Evolutionary conservation across 148 eudicot species (phyloP).

Genomic region (Selenicereus undatus): DNA sequence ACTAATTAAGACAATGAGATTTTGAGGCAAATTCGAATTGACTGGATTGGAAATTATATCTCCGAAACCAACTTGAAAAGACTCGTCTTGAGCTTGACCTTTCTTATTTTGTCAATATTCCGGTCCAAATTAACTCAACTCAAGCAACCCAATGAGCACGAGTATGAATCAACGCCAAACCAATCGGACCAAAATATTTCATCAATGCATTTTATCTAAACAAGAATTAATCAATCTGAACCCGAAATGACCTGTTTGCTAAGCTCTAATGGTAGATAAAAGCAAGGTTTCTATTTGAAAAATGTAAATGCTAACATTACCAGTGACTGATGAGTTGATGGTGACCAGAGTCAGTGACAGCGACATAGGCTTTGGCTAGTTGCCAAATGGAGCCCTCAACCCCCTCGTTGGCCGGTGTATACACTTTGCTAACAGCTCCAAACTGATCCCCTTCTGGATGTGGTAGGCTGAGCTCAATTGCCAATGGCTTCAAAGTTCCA

Average conservation of each 20-base stretch:
- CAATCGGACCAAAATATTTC: too few species aligned
- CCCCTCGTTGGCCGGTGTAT: slow-evolving; percentile 54
- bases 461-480: slow-evolving; percentile 67
- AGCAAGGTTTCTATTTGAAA: neutral
- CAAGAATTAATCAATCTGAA: neutral
- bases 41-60: too few species aligned
- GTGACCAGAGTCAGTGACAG: neutral
- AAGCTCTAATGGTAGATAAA: too few species aligned
- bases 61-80: too few species aligned
- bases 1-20: too few species aligned
- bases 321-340: neutral
- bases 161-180: too few species aligned
- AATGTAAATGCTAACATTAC: slow-evolving; percentile 6
- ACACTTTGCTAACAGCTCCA: slow-evolving; percentile 52
- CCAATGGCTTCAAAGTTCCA: slow-evolving; percentile 68
- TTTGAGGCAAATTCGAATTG: too few species aligned
- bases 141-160: too few species aligned
- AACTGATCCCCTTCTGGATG: slow-evolving; percentile 48
- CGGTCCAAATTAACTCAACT: too few species aligned
- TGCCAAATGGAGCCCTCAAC: slow-evolving; percentile 16
- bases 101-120: too few species aligned
- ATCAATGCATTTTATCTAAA: too few species aligned
- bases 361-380: neutral
- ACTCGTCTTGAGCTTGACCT: too few species aligned
- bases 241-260: neutral